These are phyloP conservation scores for Berberis vulgaris DNA, from an alignment of 164 flowering plant species.

Conservation along the genomic window DNA sequence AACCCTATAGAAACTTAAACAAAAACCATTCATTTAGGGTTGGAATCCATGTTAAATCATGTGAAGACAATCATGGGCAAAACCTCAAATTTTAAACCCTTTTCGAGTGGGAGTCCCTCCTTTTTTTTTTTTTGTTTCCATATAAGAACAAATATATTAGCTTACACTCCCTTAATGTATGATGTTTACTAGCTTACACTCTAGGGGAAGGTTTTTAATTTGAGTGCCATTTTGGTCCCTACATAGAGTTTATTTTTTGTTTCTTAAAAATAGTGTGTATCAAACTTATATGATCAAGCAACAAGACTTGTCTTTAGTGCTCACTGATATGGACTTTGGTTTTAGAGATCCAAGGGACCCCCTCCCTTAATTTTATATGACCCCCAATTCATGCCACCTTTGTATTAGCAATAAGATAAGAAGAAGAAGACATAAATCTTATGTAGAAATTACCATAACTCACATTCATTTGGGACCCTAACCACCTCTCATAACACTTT, in stretches of 20 bases:
- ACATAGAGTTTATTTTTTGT: conserved; percentile 3
- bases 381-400: not conserved
- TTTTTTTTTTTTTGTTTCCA: conserved; percentile 8
- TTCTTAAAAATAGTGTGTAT: conserved; percentile 8
- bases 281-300: conserved; percentile 8
- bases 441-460: not conserved
- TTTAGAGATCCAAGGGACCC: not conserved
- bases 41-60: conserved; percentile 30
- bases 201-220: not conserved
- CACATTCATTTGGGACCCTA: not conserved
- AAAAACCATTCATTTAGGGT: conserved; percentile 19
- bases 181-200: not conserved
- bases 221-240: conserved; percentile 44
- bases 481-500: no score
- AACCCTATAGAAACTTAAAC: no score
- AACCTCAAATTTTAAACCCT: not conserved
- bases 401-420: not conserved
- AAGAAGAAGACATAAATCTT: conserved; percentile 1
- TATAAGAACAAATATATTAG: conserved; percentile 10
- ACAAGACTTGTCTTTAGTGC: not conserved
- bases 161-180: no score
- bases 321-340: not conserved
- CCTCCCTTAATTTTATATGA: not conserved
- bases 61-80: conserved; percentile 31
- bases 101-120: conserved; percentile 18